Evolutionary conservation across 139 green algal species (phyloP).

Genomic region (Chlorella sp.): DNA sequence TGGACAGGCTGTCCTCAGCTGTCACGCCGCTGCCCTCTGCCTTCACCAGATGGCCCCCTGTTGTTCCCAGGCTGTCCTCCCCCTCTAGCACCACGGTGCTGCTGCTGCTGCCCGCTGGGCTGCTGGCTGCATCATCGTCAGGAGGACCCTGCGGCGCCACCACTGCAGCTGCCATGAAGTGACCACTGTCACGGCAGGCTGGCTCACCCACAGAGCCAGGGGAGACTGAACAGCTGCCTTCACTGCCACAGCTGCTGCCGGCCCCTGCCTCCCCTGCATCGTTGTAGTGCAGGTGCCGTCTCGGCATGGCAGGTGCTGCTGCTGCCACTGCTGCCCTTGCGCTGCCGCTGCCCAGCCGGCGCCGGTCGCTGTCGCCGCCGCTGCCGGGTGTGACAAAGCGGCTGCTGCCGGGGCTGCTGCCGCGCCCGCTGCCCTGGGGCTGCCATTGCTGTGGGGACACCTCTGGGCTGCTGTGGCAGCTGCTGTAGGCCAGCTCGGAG

Average conservation of each 20-base stretch:
- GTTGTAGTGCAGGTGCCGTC: background rate
- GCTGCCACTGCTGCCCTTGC: too few relatives aligned
- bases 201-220: too few relatives aligned
- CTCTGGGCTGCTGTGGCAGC: slow-evolving; percentile 12
- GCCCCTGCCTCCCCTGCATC: background rate
- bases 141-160: too few relatives aligned
- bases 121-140: too few relatives aligned
- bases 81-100: too few relatives aligned
- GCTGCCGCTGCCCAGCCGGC: background rate
- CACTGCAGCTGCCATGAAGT: too few relatives aligned
- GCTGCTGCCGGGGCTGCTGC: background rate
- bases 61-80: too few relatives aligned
- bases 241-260: too few relatives aligned
- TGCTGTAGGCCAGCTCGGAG: slow-evolving; percentile 3
- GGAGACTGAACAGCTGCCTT: too few relatives aligned
- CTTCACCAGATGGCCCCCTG: background rate
- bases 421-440: background rate
- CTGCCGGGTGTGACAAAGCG: slow-evolving; percentile 23
- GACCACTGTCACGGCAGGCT: too few relatives aligned
- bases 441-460: too few relatives aligned
- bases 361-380: background rate
- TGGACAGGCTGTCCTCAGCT: background rate
- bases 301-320: background rate
- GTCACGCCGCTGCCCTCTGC: background rate
- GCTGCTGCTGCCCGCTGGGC: too few relatives aligned